Conservation (phyloP, 2,329 filamentous ascomycete genomes). For the Claviceps quebecensis region DNA sequence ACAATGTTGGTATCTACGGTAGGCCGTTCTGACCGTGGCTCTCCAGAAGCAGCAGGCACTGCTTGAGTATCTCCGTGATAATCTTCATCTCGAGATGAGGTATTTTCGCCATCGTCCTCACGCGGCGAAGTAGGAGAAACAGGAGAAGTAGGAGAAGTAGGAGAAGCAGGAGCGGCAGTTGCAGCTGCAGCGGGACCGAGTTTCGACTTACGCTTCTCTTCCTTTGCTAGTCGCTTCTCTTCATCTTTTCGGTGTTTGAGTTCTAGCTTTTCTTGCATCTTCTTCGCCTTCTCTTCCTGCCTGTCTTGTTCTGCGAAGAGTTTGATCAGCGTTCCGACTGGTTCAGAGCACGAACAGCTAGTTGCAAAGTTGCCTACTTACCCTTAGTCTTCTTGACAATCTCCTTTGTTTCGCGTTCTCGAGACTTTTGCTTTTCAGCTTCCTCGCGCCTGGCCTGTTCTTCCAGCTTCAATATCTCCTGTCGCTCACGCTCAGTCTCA, state of each 20-base stretch:
- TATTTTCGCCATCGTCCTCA: slow-evolving; percentile 6
- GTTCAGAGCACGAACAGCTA: neutral
- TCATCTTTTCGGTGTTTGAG: slow-evolving; percentile 13
- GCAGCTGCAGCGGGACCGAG: slow-evolving; percentile 3
- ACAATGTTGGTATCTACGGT: slow-evolving; percentile 1
- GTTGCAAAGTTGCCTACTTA: slow-evolving; percentile 22
- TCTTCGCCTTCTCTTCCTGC: slow-evolving; percentile 20
- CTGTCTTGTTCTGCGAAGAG: slow-evolving; percentile 29
- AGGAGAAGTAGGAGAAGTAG: slow-evolving; percentile 6
- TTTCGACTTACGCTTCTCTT: slow-evolving; percentile 35
- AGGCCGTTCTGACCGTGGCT: neutral
- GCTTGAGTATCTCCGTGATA: neutral
- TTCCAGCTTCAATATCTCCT: slow-evolving; percentile 50
- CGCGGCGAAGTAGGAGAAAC: neutral
- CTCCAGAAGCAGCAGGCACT: neutral
- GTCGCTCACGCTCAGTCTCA: slow-evolving; percentile 54
- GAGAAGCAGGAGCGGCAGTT: neutral
- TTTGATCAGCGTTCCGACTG: slow-evolving; percentile 7
- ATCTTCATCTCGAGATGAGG: slow-evolving; percentile 6
- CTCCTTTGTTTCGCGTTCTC: slow-evolving; percentile 39
- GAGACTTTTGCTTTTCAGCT: slow-evolving; percentile 29
- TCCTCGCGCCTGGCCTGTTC: slow-evolving; percentile 43
- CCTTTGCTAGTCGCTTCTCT: slow-evolving; percentile 25
- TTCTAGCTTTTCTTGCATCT: slow-evolving; percentile 8
- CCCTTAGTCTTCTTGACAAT: slow-evolving; percentile 43